A percentile compares a stretch with the other conserved stretches of the same genome.
Conservation (phyloP, 768 basidiomycete species). For the Termitomyces sp. region DNA sequence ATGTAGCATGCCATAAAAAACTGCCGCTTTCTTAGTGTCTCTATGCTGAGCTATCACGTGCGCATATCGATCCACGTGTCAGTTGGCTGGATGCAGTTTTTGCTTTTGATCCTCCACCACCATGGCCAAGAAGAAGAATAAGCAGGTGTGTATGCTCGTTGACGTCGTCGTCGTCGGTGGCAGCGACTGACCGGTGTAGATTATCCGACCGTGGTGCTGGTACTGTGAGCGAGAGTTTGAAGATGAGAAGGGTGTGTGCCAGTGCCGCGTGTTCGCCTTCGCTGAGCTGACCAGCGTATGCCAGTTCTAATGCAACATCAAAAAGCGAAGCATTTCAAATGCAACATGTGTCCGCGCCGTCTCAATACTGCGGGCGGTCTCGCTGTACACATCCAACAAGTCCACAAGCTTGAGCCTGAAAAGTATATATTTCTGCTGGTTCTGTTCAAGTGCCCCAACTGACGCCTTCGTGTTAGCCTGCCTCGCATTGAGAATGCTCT, state of each 20-base stretch:
- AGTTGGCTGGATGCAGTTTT: background rate
- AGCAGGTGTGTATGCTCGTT: constrained; percentile 32
- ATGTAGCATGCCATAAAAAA: constrained; percentile 9
- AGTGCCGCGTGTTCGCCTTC: background rate
- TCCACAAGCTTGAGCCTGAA: constrained; percentile 98
- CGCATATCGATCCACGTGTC: background rate
- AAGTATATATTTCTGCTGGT: constrained; percentile 43
- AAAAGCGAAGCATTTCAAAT: constrained; percentile 99
- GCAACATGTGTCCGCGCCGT: constrained; percentile 89
- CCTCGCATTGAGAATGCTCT: constrained; percentile 95
- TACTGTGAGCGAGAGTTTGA: constrained; percentile 99
- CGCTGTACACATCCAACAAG: constrained; percentile 97
- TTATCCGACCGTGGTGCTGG: constrained; percentile 96
- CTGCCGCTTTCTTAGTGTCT: constrained; percentile 1
- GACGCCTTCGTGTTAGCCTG: constrained; percentile 32
- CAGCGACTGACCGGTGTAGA: constrained; percentile 30
- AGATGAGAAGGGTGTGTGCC: constrained; percentile 86
- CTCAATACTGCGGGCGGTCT: constrained; percentile 97
- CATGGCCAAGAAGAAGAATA: constrained; percentile 60
- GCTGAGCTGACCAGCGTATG: background rate
- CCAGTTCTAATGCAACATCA: constrained; percentile 98
- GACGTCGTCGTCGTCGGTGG: background rate
- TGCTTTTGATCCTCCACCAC: constrained; percentile 3
- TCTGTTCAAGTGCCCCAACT: background rate
- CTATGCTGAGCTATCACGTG: background rate